Evolutionary conservation across 2,329 filamentous ascomycete species (phyloP).

Genomic region (Trichoderma lentiforme): DNA sequence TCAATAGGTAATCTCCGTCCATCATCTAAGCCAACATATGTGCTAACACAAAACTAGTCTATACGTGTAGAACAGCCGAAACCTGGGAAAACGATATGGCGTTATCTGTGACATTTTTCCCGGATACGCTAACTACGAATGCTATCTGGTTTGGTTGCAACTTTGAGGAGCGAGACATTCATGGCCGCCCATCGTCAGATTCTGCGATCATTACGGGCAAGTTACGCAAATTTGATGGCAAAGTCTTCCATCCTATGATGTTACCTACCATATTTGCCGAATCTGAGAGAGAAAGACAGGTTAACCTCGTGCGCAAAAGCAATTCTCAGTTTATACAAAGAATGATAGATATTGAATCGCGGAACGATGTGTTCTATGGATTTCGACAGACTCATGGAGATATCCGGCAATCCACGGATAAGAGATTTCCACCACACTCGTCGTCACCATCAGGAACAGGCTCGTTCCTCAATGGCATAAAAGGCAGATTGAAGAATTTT

Average conservation of each 20-base stretch:
- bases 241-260: slow-evolving; percentile 20
- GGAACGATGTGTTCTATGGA: neutral
- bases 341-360: slow-evolving; percentile 1
- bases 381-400: neutral
- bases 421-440: no score
- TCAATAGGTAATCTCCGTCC: neutral
- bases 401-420: no score
- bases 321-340: slow-evolving; percentile 2
- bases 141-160: slow-evolving; percentile 19
- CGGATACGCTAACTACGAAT: slow-evolving; percentile 16
- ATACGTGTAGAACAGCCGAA: slow-evolving; percentile 19
- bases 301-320: slow-evolving; percentile 12
- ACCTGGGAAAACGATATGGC: slow-evolving; percentile 20
- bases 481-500: no score
- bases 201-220: neutral
- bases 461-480: neutral
- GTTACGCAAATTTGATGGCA: slow-evolving; percentile 14
- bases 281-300: slow-evolving; percentile 21
- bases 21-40: no score
- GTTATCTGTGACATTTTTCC: slow-evolving; percentile 19
- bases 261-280: slow-evolving; percentile 22
- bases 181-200: no score
- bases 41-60: slow-evolving; percentile 13
- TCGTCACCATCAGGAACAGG: neutral
- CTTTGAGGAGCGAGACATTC: no score